phyloP scores from a whole-genome alignment of 768 basidiomycete species.

The Tulasnella sp. region DNA sequence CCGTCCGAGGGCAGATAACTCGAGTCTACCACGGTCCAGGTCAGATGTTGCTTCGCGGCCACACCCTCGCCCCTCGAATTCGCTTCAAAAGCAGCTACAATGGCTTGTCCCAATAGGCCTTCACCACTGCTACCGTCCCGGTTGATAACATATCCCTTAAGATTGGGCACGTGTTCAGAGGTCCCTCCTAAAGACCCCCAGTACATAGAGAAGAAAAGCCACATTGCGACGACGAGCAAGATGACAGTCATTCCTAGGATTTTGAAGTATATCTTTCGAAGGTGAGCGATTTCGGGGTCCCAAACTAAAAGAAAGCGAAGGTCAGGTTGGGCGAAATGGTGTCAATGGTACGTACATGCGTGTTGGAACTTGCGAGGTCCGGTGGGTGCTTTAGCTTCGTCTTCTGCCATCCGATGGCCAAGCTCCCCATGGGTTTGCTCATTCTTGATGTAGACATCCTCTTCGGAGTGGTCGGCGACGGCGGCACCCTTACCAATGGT shows the following conservation, averaged over 20 bases:
- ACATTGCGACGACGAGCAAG: not conserved
- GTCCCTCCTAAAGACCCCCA: not conserved
- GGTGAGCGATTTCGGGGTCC: not conserved
- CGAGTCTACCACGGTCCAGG: conserved; percentile 10
- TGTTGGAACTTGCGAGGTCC: not conserved
- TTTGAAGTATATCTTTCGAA: not conserved
- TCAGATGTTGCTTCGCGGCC: not conserved
- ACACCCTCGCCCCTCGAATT: conserved; percentile 25
- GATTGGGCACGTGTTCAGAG: not conserved
- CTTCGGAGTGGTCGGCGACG: not conserved
- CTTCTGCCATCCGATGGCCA: not conserved
- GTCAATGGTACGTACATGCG: not conserved
- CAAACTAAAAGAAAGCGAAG: not conserved
- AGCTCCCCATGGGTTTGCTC: not conserved
- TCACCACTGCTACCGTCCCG: not conserved
- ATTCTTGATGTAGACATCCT: not conserved
- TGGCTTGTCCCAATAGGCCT: conserved; percentile 19
- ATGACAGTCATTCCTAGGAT: not conserved
- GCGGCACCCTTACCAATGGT: too few species aligned
- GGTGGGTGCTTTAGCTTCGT: not conserved
- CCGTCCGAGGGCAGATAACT: not conserved
- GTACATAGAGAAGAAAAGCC: not conserved
- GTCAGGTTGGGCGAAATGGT: not conserved
- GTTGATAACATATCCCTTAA: conserved; percentile 6
- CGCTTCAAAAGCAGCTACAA: conserved; percentile 28